phyloP scores from a whole-genome alignment of 192 early-diverging fungal species.

The Allomyces macrogynus region DNA sequence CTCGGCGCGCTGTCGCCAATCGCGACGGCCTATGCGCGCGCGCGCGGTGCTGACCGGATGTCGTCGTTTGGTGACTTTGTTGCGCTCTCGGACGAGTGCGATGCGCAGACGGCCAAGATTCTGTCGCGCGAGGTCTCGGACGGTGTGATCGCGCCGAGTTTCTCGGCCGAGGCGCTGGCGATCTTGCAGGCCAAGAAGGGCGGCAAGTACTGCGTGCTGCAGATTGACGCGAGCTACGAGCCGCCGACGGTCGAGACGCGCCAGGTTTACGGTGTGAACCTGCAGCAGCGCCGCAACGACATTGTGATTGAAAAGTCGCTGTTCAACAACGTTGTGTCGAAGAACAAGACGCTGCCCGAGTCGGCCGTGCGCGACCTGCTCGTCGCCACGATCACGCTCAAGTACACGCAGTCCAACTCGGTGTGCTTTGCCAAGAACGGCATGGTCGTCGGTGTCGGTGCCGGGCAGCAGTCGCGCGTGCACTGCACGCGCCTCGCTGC shows the following conservation, averaged over 20 bases:
- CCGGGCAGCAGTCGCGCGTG: slow-evolving; percentile 96
- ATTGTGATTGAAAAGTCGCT: slow-evolving; percentile 46
- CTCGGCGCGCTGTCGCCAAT: slow-evolving; percentile 59
- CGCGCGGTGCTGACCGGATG: slow-evolving; percentile 97
- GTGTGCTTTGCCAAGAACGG: slow-evolving; percentile 97
- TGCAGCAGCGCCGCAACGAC: slow-evolving; percentile 88
- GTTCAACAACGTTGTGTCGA: slow-evolving; percentile 73
- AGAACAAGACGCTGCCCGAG: slow-evolving; percentile 46
- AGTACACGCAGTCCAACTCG: slow-evolving; percentile 98
- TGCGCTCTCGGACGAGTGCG: slow-evolving; percentile 70
- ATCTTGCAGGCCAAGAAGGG: slow-evolving; percentile 87
- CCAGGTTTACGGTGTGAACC: slow-evolving; percentile 79
- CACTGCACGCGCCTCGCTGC: slow-evolving; percentile 97
- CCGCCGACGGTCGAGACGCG: slow-evolving; percentile 67
- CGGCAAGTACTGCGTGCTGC: slow-evolving; percentile 87
- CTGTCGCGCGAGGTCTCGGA: slow-evolving; percentile 93
- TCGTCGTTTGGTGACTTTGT: slow-evolving; percentile 98
- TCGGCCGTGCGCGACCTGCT: slow-evolving; percentile 62
- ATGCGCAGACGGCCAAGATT: slow-evolving; percentile 80
- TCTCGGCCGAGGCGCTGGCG: slow-evolving; percentile 66
- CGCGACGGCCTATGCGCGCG: slow-evolving; percentile 86
- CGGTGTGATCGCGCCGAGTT: slow-evolving; percentile 89
- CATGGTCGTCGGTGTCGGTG: slow-evolving; percentile 89
- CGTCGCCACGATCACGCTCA: slow-evolving; percentile 93
- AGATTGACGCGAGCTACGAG: slow-evolving; percentile 82